These are phyloP conservation scores for Cutaneotrichosporon dermatis DNA, from an alignment of 1,284 basidiomycete species.

Conservation along the genomic window DNA sequence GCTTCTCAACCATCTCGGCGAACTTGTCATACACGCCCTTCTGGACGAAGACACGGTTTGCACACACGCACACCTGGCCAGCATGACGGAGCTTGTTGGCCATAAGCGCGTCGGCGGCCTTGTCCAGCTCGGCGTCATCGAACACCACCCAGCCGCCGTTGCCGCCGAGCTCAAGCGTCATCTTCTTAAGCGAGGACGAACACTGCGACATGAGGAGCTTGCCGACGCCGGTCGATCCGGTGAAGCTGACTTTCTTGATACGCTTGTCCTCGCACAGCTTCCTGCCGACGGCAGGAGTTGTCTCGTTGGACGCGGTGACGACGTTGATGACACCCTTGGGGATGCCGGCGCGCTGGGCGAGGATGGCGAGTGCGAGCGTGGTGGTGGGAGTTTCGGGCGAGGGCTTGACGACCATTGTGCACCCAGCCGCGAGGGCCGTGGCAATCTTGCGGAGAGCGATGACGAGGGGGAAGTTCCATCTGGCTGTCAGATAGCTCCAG, in stretches of 20 bases:
- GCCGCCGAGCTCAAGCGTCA: constrained; percentile 48
- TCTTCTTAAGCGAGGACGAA: constrained; percentile 47
- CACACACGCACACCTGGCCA: constrained; percentile 66
- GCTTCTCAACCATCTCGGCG: constrained; percentile 23
- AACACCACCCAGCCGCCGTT: constrained; percentile 46
- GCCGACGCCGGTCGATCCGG: constrained; percentile 63
- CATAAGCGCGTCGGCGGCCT: constrained; percentile 54
- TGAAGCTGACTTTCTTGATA: constrained; percentile 75
- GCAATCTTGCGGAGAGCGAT: constrained; percentile 71
- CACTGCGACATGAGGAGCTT: constrained; percentile 21
- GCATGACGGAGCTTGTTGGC: constrained; percentile 79
- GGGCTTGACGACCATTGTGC: constrained; percentile 54
- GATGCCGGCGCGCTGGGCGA: constrained; percentile 56
- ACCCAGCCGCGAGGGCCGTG: constrained; percentile 68
- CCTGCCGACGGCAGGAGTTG: constrained; percentile 30
- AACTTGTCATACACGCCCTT: constrained; percentile 35
- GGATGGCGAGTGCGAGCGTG: constrained; percentile 58
- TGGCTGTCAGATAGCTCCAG: neutral
- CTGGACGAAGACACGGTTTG: constrained; percentile 78
- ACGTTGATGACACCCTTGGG: constrained; percentile 87
- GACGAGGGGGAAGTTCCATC: constrained; percentile 77
- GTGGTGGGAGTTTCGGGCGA: constrained; percentile 84
- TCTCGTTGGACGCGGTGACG: constrained; percentile 64
- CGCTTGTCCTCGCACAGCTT: constrained; percentile 30
- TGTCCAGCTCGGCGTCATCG: constrained; percentile 44